These are phyloP conservation scores for Barnettozyma botsteinii DNA, from an alignment of 805 yeast genomes.

Conservation along the genomic window DNA sequence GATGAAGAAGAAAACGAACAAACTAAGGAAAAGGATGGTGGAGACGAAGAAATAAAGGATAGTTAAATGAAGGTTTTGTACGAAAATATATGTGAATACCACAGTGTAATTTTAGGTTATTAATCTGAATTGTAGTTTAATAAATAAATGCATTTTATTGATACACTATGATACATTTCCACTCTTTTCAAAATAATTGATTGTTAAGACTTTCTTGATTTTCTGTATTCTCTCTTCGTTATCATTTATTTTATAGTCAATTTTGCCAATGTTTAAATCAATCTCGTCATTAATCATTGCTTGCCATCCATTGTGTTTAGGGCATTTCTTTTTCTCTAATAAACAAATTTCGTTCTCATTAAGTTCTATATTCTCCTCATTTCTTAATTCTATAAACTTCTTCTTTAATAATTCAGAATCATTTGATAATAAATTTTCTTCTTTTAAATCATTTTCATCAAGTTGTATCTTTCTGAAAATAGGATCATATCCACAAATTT, in stretches of 20 bases:
- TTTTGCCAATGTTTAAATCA: constrained; percentile 27
- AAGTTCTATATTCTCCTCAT: constrained; percentile 1
- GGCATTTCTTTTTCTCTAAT: constrained; percentile 50
- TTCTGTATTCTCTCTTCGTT: constrained; percentile 27
- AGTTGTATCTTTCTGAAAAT: constrained; percentile 15
- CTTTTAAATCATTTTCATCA: constrained; percentile 13
- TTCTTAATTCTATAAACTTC: constrained; percentile 4
- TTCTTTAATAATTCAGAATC: constrained; percentile 8
- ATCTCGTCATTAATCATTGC: constrained; percentile 31
- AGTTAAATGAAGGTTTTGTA: background rate
- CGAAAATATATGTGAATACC: too few relatives aligned
- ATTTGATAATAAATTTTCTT: constrained; percentile 18
- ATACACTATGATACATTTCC: constrained; percentile 1
- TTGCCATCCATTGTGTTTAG: constrained; percentile 48
- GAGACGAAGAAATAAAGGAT: constrained; percentile 2
- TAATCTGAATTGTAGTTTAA: too few relatives aligned
- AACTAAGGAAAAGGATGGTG: constrained; percentile 12
- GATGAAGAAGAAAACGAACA: constrained; percentile 11
- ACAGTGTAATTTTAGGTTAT: too few relatives aligned
- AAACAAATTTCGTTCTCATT: constrained; percentile 35
- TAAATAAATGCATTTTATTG: background rate
- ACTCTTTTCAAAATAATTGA: constrained; percentile 32
- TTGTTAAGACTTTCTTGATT: constrained; percentile 33
- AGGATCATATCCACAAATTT: constrained; percentile 49
- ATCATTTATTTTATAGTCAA: constrained; percentile 16